These are phyloP conservation scores for Halteria grandinella DNA, from an alignment of 73 alveolate genomes.

Conservation along the genomic window DNA sequence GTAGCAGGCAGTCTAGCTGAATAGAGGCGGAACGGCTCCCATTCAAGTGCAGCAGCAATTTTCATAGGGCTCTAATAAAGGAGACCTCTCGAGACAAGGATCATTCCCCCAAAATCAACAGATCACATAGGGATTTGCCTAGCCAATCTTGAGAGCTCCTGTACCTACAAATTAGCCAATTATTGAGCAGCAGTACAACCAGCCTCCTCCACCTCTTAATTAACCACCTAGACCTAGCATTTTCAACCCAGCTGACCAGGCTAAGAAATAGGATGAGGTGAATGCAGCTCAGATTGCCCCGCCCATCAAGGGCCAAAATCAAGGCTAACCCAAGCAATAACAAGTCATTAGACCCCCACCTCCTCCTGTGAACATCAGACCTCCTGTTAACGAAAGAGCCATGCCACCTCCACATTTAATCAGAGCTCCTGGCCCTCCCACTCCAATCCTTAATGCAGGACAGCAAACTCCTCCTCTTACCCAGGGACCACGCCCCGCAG, in stretches of 20 bases:
- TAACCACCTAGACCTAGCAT: not conserved
- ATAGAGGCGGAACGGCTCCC: too few species aligned
- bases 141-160: conserved; percentile 5
- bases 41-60: too few species aligned
- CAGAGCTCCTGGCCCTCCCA: conserved; percentile 6
- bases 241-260: conserved; percentile 10
- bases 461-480: conserved; percentile 30
- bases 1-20: too few species aligned
- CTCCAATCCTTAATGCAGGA: conserved; percentile 11
- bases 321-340: conserved; percentile 23
- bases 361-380: too few species aligned
- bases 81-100: too few species aligned
- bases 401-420: too few species aligned
- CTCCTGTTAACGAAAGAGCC: too few species aligned
- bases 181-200: not conserved
- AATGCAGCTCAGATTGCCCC: conserved; percentile 22
- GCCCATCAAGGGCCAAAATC: not conserved
- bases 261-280: not conserved
- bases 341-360: conserved; percentile 54
- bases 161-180: not conserved
- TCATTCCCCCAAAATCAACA: too few species aligned
- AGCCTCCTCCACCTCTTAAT: not conserved
- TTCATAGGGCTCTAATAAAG: too few species aligned
- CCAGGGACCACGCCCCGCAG: not conserved
- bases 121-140: too few species aligned